Percentiles rank a stretch among this genome's conserved stretches.
Evolutionary conservation across 2,329 filamentous ascomycete genomes (phyloP).

Genomic region (Colletotrichum lupini): DNA sequence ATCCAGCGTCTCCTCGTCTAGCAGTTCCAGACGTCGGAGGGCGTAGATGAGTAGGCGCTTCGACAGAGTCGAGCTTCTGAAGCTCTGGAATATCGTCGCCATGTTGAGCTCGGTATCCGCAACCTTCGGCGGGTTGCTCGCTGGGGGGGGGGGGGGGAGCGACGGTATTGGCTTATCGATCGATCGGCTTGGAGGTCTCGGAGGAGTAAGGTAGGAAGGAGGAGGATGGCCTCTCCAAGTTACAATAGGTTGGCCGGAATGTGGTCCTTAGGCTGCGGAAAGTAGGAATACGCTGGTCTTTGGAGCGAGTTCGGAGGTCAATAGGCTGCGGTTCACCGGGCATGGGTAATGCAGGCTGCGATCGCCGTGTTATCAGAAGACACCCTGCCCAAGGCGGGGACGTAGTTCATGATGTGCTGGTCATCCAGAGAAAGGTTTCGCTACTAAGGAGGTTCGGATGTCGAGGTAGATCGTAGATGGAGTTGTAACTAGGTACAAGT

Average conservation of each 20-base stretch:
- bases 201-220: too few relatives aligned
- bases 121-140: slow-evolving; percentile 7
- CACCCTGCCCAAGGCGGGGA: slow-evolving; percentile 49
- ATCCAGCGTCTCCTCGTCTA: slow-evolving; percentile 89
- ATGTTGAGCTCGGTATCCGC: slow-evolving; percentile 56
- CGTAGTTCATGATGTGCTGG: slow-evolving; percentile 44
- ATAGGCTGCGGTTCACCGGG: slow-evolving; percentile 32
- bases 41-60: slow-evolving; percentile 91
- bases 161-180: neutral
- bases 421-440: slow-evolving; percentile 31
- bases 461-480: neutral
- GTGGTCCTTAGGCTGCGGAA: neutral
- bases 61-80: slow-evolving; percentile 79
- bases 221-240: too few relatives aligned
- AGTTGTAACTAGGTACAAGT: neutral
- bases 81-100: slow-evolving; percentile 77
- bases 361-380: slow-evolving; percentile 47
- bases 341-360: slow-evolving; percentile 35
- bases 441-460: neutral
- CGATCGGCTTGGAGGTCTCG: neutral
- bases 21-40: slow-evolving; percentile 82
- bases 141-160: neutral
- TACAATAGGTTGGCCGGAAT: neutral
- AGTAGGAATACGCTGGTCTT: neutral
- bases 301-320: neutral